A percentile compares a stretch with the other conserved stretches of the same genome.
These are phyloP conservation scores for Coleophoma cylindrospora DNA, from an alignment of 2,329 filamentous ascomycete species.

Conservation along the genomic window DNA sequence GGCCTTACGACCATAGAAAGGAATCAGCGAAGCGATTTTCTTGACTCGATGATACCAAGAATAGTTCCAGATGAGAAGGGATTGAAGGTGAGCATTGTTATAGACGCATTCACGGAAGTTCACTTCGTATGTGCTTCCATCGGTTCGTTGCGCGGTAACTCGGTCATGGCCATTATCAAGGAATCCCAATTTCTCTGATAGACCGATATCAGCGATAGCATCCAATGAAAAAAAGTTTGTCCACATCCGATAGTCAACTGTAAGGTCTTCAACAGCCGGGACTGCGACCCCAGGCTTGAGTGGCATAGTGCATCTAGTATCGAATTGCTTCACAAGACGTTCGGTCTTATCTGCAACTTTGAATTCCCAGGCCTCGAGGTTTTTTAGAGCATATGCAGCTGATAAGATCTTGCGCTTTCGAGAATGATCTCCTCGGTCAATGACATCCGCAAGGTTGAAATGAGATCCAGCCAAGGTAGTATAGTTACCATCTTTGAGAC, in stretches of 20 bases:
- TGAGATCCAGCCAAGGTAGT: conserved; percentile 39
- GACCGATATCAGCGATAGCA: conserved; percentile 50
- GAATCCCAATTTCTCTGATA: conserved; percentile 43
- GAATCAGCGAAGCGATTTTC: conserved; percentile 42
- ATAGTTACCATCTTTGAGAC: conserved; percentile 44
- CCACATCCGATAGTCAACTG: conserved; percentile 45
- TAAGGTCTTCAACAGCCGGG: conserved; percentile 33
- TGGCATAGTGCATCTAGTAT: conserved; percentile 31
- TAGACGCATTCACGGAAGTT: conserved; percentile 47
- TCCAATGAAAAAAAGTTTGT: conserved; percentile 52
- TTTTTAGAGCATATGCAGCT: conserved; percentile 46
- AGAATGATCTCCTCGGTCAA: conserved; percentile 45
- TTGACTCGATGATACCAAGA: conserved; percentile 43
- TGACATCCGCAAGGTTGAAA: conserved; percentile 45
- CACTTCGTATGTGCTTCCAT: conserved; percentile 39
- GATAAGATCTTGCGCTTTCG: conserved; percentile 45
- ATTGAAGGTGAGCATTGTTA: conserved; percentile 43
- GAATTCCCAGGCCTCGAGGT: conserved; percentile 48
- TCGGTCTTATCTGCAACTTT: conserved; percentile 47
- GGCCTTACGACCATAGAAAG: conserved; percentile 34
- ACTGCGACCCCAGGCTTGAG: conserved; percentile 9
- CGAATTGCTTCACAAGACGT: conserved; percentile 37
- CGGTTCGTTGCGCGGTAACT: conserved; percentile 34
- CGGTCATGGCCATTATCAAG: conserved; percentile 43
- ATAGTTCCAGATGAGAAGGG: conserved; percentile 43